Evolutionary conservation across 768 basidiomycete species (phyloP), one percentile per base, ranked within the genome.

Genomic region (Kwoniella botswanensis): DNA sequence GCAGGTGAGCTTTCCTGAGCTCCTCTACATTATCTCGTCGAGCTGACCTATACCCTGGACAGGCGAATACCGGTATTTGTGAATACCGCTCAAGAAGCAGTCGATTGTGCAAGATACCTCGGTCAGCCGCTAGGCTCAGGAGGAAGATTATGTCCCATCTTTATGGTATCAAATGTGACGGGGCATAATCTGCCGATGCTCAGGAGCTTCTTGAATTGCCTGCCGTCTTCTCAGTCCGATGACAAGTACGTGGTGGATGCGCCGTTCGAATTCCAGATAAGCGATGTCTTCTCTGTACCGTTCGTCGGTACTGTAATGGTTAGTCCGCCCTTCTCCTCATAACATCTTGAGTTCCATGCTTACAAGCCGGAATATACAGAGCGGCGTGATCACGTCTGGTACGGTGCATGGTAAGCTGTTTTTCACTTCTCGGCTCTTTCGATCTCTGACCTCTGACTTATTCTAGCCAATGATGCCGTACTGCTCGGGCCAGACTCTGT

Each of bases 141-240:
- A 24, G 71, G 62, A 56, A 62, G 93, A 80, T 81, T 96, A 79
- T 94, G 93, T 77, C 94, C 94, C 0, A 90, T 96, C 70, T 95
- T 96, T 84, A 90, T 91, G 79, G 86, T 95, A 22, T 97, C 94
- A 3, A 98, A 98, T 81, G 93, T 97, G 15, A 95, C 93, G 1
- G 96, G 95, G n/a, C 88, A 92, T 75, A 93, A 94, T 3, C 88
- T 96, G 12, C 90, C 93, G 76, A 86, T 88, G 74, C 91, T 98
- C 65, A 89, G 94, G 67, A 92, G 90, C 2, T 96, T 98, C 85
- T 86, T 98, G 65, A 98, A 98, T 82, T 86, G 94, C 50, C 85
- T 98, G 9, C 93, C 93, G 0, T 91, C 95, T 7, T 93, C 92
- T 79, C 93, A 94, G 78, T 88, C 87, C 41, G 93, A 94, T 75